phyloP scores from a whole-genome alignment of 441 rosid species.

The Pelargonium cotyledonis region DNA sequence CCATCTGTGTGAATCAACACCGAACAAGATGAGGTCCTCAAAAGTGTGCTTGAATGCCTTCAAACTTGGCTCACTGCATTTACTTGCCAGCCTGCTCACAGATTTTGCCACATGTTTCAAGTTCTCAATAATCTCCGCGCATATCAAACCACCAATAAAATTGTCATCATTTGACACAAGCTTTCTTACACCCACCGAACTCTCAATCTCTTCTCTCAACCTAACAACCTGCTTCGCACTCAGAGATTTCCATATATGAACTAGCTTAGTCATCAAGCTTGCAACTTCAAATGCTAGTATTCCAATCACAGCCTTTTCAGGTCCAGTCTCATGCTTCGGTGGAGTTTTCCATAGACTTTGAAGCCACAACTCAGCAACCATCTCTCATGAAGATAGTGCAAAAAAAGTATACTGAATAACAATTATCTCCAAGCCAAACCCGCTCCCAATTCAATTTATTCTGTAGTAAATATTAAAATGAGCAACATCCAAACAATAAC shows the following conservation, averaged over 20 bases:
- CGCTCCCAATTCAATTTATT: slow-evolving; percentile 8
- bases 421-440: slow-evolving; percentile 3
- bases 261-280: slow-evolving; percentile 74
- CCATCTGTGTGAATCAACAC: slow-evolving; percentile 69
- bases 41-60: slow-evolving; percentile 53
- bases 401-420: background rate
- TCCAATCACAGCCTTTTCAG: slow-evolving; percentile 54
- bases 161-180: slow-evolving; percentile 84
- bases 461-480: slow-evolving; percentile 3
- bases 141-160: slow-evolving; percentile 44
- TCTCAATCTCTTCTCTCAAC: slow-evolving; percentile 68
- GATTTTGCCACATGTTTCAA: slow-evolving; percentile 51
- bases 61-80: slow-evolving; percentile 60
- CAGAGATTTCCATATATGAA: slow-evolving; percentile 80
- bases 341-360: slow-evolving; percentile 67
- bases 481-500: background rate
- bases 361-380: slow-evolving; percentile 91
- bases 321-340: slow-evolving; percentile 47
- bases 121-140: slow-evolving; percentile 66
- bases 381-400: slow-evolving; percentile 27
- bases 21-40: slow-evolving; percentile 43
- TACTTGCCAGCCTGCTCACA: slow-evolving; percentile 64
- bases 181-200: slow-evolving; percentile 63
- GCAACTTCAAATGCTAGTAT: slow-evolving; percentile 88
- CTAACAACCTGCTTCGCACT: slow-evolving; percentile 65